Conservation (phyloP, 306 rosid species). For the Myrica gale region DNA sequence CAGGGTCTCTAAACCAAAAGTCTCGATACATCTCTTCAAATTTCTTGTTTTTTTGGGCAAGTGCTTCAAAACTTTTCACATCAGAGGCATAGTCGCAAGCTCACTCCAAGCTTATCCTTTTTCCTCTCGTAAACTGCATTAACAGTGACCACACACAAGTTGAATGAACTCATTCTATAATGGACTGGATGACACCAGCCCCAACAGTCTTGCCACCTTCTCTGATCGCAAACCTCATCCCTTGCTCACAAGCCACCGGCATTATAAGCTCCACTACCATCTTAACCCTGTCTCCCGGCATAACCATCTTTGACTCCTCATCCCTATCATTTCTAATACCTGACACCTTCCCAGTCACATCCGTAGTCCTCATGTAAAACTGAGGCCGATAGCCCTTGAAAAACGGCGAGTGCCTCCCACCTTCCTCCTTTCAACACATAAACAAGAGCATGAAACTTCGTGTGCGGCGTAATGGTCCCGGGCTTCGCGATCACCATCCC, state of each 20-base stretch:
- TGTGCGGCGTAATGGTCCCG: constrained; percentile 26
- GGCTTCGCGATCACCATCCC: constrained; percentile 38
- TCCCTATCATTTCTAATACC: constrained; percentile 27
- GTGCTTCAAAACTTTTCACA: too few species aligned
- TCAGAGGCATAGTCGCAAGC: not conserved
- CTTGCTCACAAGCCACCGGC: constrained; percentile 39
- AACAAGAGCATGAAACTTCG: constrained; percentile 31
- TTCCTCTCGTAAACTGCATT: not conserved
- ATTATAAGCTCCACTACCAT: constrained; percentile 36
- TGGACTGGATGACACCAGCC: constrained; percentile 38
- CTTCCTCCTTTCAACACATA: constrained; percentile 38
- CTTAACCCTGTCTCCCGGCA: constrained; percentile 37
- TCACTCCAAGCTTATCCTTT: not conserved
- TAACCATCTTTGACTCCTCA: constrained; percentile 41
- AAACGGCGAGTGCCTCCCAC: constrained; percentile 37
- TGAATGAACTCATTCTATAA: constrained; percentile 23
- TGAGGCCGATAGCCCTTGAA: constrained; percentile 36
- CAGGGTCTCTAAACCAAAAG: not conserved
- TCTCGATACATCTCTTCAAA: not conserved
- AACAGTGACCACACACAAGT: not conserved
- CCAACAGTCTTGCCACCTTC: constrained; percentile 42
- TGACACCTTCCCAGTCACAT: too few species aligned
- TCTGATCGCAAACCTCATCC: constrained; percentile 42
- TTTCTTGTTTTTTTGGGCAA: too few species aligned
- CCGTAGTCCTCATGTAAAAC: too few species aligned